Base-by-base conservation (phyloP, 2,329 filamentous ascomycete genomes). In the Periconia macrospinosa region DNA sequence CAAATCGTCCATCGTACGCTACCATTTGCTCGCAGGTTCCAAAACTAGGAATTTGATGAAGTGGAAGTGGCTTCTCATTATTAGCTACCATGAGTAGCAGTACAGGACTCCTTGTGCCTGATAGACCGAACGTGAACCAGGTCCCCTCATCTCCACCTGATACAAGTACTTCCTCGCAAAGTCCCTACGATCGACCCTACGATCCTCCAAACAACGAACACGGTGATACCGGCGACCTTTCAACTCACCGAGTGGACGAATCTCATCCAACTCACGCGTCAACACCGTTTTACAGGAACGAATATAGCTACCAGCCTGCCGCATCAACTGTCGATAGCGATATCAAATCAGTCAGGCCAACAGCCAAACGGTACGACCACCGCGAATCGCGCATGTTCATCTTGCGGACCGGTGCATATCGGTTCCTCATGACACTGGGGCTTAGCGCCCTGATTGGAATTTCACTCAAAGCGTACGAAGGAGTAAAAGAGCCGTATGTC, bases 361-460 rank as follows among this genome's bases (percentile, higher is more conserved):
- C 53, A 19, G 56, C 61, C 14, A 71, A 71, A 48, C 62, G 54
- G 9, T 72, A 71, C 46, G 65, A 71, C 18, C 66, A 72, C 45
- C 65, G 63, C n/a, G 61, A 68, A 20, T 61, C 69, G 1, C 58
- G 70, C 9, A 69, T 64, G 13, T 58, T 59, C 6, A 54, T 73
- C 2, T 49, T 72, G 46, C 66, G 62, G 23, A 65, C 56, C 0
- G 70, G 70, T 6, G 56, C 60, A 0, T 57, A 52, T 20, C 64
- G 66, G 11, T 60, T 73, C 9, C 45, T 65, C 2, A 57, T 68
- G 1, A 72, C 70, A 1, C 35, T 73, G 1, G 47, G 68, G 7
- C 70, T 72, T 56, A 68, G 68, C 49, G 49, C 62, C 6, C 45
- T 61, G 11, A 70, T 72, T 46, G 69, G 63, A 3, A 14, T 71